Evolutionary conservation across 768 basidiomycete genomes (phyloP), one percentile per base, ranked within the genome.

Genomic region (Termitomyces sp.): DNA sequence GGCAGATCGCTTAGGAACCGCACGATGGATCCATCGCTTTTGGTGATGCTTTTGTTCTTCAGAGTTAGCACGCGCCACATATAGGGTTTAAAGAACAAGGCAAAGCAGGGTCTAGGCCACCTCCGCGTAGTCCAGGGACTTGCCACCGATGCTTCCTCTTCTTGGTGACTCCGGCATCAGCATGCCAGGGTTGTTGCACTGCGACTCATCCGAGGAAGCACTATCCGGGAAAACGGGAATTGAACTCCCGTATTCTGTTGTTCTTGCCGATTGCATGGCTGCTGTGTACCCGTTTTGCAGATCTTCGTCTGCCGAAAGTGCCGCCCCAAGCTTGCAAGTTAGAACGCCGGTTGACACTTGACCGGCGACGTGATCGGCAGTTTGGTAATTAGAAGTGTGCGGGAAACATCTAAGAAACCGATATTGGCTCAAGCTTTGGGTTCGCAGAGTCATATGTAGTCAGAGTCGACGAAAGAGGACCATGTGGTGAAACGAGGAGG

Each of bases 361-460:
- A 42, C 26, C 28, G 54, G 62, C 62, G 62, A 61, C 52, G 43
- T 63, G 62, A 63, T 63, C 62, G 62, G 62, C 62, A 59, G 42
- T 59, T 61, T 56, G 30, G 51, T 63, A 63, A 63, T 57, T 44
- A 41, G 41, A 55, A 61, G 53, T 3, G 37, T 47, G 56, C 55
- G 60, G 60, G 52, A 42, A 59, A 57, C 56, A 59, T 59, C 49
- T 57, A 50, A 38, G 56, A 56, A 43, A 46, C 61, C 61, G 58
- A 49, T n/a, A 31, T 48, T 52, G 40, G 46, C 55, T 59, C 9
- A 59, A 31, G 42, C 45, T 63, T 57, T 51, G 53, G 26, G 30
- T 35, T 10, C 23, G 31, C 41, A 3, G 47, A 37, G 42, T 35
- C 44, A 38, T 14, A 37, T 37, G 37, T 37, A 38, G 37, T 38